Conservation (phyloP, 2,329 filamentous ascomycete species). For the Alternaria tenuissima region DNA sequence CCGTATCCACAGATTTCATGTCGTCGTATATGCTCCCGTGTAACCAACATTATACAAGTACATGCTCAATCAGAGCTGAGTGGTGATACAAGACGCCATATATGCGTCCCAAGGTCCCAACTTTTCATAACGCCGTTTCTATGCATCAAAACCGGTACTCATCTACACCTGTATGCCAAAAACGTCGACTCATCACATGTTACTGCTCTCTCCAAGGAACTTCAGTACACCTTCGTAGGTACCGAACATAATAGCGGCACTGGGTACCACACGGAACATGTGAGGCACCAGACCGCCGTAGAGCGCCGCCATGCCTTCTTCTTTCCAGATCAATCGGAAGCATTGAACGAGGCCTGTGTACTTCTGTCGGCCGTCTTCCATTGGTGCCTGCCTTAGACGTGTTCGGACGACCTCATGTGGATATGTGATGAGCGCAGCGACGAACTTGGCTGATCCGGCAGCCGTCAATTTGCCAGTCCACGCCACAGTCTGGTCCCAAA, state of each 20-base stretch:
- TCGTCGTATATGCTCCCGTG: background rate
- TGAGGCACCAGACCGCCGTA: constrained; percentile 94
- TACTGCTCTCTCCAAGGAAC: constrained; percentile 56
- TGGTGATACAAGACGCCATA: constrained; percentile 14
- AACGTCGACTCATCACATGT: constrained; percentile 33
- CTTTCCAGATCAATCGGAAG: constrained; percentile 85
- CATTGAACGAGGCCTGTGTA: constrained; percentile 90
- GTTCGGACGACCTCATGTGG: constrained; percentile 92
- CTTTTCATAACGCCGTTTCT: constrained; percentile 16
- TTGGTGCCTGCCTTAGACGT: constrained; percentile 83
- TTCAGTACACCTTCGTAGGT: constrained; percentile 71
- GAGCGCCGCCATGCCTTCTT: constrained; percentile 84
- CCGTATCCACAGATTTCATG: constrained; percentile 6
- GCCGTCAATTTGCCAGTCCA: constrained; percentile 82
- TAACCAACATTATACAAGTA: constrained; percentile 17
- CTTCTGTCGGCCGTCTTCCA: constrained; percentile 74
- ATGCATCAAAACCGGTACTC: constrained; percentile 22
- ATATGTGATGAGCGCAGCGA: constrained; percentile 86
- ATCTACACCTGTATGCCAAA: background rate
- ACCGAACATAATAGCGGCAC: constrained; percentile 95
- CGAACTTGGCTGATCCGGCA: constrained; percentile 83
- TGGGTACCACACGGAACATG: constrained; percentile 88
- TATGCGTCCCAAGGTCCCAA: constrained; percentile 8
- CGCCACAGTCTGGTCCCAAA: constrained; percentile 77
- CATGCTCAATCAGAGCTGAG: constrained; percentile 8